phyloP scores from a whole-genome alignment of 140 eudicot species.

The Erigeron philadelphicus region DNA sequence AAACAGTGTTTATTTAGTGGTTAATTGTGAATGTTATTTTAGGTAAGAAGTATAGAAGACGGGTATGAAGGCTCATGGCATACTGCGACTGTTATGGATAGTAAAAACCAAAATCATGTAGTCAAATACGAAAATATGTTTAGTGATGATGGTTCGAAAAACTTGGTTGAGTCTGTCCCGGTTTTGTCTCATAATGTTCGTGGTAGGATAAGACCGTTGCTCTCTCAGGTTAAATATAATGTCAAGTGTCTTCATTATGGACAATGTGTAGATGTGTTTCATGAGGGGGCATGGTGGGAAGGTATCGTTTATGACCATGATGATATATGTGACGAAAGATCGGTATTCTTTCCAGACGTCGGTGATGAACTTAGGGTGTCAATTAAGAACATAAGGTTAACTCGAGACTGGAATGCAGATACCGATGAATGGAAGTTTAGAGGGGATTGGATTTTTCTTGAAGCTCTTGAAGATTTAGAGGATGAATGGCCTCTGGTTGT shows the following conservation, averaged over 20 bases:
- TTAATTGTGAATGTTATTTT: slow-evolving; percentile 7
- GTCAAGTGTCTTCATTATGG: slow-evolving; percentile 40
- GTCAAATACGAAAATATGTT: slow-evolving; percentile 51
- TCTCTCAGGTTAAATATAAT: slow-evolving; percentile 25
- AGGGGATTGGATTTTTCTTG: slow-evolving; percentile 63
- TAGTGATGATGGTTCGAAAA: slow-evolving; percentile 32
- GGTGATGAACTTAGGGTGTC: slow-evolving; percentile 51
- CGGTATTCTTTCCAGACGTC: slow-evolving; percentile 67
- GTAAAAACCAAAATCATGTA: slow-evolving; percentile 23
- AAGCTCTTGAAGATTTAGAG: slow-evolving; percentile 48
- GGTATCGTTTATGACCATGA: slow-evolving; percentile 65
- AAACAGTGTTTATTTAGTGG: neutral
- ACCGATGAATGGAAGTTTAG: slow-evolving; percentile 53
- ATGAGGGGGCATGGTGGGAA: slow-evolving; percentile 93
- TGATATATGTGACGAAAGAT: slow-evolving; percentile 37
- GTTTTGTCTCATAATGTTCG: slow-evolving; percentile 31
- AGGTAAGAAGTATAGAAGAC: slow-evolving; percentile 74
- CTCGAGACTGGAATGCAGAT: slow-evolving; percentile 58
- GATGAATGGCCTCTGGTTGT: slow-evolving; percentile 41
- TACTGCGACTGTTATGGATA: slow-evolving; percentile 38
- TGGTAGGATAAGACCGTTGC: slow-evolving; percentile 56
- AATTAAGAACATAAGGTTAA: slow-evolving; percentile 35
- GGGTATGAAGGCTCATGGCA: slow-evolving; percentile 91
- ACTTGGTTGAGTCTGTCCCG: slow-evolving; percentile 36
- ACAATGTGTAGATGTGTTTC: slow-evolving; percentile 63